Evolutionary conservation across 805 yeast species (phyloP).

Genomic region (Candida montana): DNA sequence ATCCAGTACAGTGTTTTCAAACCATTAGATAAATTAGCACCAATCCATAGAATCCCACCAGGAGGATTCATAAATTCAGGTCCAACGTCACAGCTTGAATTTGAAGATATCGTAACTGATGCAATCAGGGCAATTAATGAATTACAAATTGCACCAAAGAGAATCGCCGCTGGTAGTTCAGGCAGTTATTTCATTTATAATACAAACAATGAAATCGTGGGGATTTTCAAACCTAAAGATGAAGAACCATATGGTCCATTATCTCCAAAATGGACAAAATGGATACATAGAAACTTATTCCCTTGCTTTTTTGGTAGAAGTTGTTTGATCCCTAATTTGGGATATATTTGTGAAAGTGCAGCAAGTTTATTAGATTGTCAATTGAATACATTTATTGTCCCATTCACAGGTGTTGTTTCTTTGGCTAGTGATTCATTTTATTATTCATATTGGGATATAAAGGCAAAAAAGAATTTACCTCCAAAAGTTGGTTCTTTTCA

Average conservation of each 20-base stretch:
- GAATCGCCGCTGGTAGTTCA: slow-evolving; percentile 62
- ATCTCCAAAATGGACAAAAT: slow-evolving; percentile 75
- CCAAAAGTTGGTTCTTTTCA: slow-evolving; percentile 65
- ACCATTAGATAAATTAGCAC: slow-evolving; percentile 30
- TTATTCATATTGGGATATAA: slow-evolving; percentile 44
- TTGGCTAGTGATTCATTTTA: slow-evolving; percentile 29
- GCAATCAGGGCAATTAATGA: slow-evolving; percentile 41
- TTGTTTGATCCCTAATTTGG: slow-evolving; percentile 67
- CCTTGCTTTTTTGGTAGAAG: slow-evolving; percentile 76
- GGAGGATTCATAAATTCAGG: slow-evolving; percentile 25
- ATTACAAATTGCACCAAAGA: slow-evolving; percentile 39
- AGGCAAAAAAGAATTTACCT: slow-evolving; percentile 20
- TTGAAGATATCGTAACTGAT: slow-evolving; percentile 36
- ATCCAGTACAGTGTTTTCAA: slow-evolving; percentile 54
- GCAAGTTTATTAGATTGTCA: slow-evolving; percentile 62
- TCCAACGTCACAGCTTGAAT: slow-evolving; percentile 26
- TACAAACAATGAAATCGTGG: slow-evolving; percentile 35
- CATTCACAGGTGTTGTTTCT: slow-evolving; percentile 53
- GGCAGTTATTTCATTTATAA: slow-evolving; percentile 61
- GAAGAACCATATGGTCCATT: slow-evolving; percentile 79
- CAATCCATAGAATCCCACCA: slow-evolving; percentile 25
- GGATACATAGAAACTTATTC: slow-evolving; percentile 69
- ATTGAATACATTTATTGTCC: slow-evolving; percentile 55
- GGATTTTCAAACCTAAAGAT: slow-evolving; percentile 72
- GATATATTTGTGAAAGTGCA: slow-evolving; percentile 68